A percentile compares a stretch with the other conserved stretches of the same genome.
phyloP scores from a whole-genome alignment of 139 green algal species.

The Trebouxia sp. region DNA sequence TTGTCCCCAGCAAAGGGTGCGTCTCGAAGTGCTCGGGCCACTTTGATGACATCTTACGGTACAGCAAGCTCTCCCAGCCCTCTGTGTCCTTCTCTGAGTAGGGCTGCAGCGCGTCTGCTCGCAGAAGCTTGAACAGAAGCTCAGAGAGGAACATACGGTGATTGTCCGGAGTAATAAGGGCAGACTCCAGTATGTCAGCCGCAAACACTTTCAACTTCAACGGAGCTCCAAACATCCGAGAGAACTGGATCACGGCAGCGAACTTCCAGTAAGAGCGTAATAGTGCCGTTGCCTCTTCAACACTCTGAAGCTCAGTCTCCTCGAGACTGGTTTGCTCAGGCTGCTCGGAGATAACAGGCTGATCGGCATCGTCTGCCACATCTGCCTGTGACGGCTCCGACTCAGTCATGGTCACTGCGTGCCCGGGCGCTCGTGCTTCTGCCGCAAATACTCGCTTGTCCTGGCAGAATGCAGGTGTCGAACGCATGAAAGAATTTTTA shows the following conservation, averaged over 20 bases:
- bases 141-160: conserved; percentile 47
- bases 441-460: neutral
- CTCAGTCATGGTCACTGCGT: neutral
- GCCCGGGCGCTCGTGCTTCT: neutral
- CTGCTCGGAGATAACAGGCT: neutral
- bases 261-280: conserved; percentile 40
- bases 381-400: neutral
- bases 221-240: conserved; percentile 39
- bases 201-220: conserved; percentile 43
- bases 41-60: conserved; percentile 26
- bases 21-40: conserved; percentile 41
- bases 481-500: neutral
- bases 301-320: conserved; percentile 1
- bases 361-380: neutral
- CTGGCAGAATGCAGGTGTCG: neutral
- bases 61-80: conserved; percentile 40
- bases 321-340: neutral
- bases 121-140: conserved; percentile 48
- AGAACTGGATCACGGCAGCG: conserved; percentile 46
- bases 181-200: conserved; percentile 45
- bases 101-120: conserved; percentile 28
- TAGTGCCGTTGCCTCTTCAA: conserved; percentile 27
- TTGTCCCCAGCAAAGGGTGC: conserved; percentile 36
- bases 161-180: conserved; percentile 40
- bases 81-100: conserved; percentile 29